Percentiles rank a stretch among this genome's conserved stretches.
phyloP scores from a whole-genome alignment of 2,329 filamentous ascomycete species.

The Paraconiothyrium brasiliense region DNA sequence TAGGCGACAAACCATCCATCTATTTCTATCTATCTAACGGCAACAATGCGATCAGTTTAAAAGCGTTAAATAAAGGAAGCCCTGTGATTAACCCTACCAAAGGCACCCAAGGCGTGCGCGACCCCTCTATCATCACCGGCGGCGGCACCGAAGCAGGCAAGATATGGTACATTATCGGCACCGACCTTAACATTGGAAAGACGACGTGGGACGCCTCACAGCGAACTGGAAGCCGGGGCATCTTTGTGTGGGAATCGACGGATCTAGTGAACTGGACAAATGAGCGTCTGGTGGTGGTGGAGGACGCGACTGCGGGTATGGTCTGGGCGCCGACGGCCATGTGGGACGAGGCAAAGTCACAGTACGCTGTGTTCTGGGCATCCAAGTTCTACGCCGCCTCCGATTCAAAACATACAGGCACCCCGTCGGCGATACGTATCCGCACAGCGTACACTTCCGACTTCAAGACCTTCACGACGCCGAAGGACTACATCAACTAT shows the following conservation, averaged over 20 bases:
- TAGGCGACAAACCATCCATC: slow-evolving; percentile 62
- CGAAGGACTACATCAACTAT: slow-evolving; percentile 62
- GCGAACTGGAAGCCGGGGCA: slow-evolving; percentile 61
- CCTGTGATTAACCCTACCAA: slow-evolving; percentile 61
- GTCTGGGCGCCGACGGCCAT: slow-evolving; percentile 67
- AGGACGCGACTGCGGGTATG: slow-evolving; percentile 65
- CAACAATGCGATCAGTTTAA: slow-evolving; percentile 61
- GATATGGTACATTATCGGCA: slow-evolving; percentile 67
- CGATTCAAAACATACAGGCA: slow-evolving; percentile 61
- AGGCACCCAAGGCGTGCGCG: slow-evolving; percentile 63
- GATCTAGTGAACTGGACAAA: slow-evolving; percentile 61
- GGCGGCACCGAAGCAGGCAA: slow-evolving; percentile 58
- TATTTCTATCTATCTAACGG: slow-evolving; percentile 65
- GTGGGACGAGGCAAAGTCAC: slow-evolving; percentile 58
- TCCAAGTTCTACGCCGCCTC: slow-evolving; percentile 57
- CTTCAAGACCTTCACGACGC: slow-evolving; percentile 62
- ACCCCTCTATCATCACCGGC: slow-evolving; percentile 61
- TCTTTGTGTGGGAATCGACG: slow-evolving; percentile 65
- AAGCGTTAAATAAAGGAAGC: slow-evolving; percentile 59
- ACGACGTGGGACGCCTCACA: slow-evolving; percentile 64
- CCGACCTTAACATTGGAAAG: slow-evolving; percentile 63
- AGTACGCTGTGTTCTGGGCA: slow-evolving; percentile 62
- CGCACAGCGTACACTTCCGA: slow-evolving; percentile 66
- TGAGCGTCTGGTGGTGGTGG: slow-evolving; percentile 61
- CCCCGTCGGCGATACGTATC: slow-evolving; percentile 55